These are phyloP conservation scores for Thalassia testudinum DNA, from an alignment of 116 monocot genomes.

Conservation along the genomic window DNA sequence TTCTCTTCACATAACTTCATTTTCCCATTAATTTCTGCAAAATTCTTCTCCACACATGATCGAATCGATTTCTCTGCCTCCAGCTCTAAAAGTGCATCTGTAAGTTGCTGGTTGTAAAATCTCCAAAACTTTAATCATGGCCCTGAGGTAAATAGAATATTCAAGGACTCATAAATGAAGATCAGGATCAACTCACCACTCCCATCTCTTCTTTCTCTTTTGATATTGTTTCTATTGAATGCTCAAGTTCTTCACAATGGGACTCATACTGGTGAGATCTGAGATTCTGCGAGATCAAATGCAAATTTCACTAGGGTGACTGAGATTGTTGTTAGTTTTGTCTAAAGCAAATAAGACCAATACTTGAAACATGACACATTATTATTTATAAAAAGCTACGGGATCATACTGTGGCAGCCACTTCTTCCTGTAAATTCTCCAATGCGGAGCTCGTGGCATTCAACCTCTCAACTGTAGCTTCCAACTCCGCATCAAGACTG, in stretches of 20 bases:
- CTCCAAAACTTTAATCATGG: too few species aligned
- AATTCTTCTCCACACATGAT: constrained; percentile 34
- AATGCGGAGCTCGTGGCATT: constrained; percentile 32
- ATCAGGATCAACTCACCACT: constrained; percentile 56
- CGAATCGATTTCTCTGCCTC: constrained; percentile 61
- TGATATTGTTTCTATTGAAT: constrained; percentile 28
- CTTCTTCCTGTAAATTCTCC: constrained; percentile 33
- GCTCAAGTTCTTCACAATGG: constrained; percentile 19
- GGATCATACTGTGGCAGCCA: constrained; percentile 23
- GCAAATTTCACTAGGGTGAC: too few species aligned
- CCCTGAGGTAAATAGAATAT: too few species aligned
- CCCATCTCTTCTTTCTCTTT: constrained; percentile 81
- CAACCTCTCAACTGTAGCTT: constrained; percentile 29
- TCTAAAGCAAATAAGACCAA: too few species aligned
- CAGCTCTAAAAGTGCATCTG: constrained; percentile 66
- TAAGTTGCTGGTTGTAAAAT: constrained; percentile 49
- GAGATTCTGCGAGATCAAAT: constrained; percentile 27
- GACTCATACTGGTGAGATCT: constrained; percentile 37
- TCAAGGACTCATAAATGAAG: too few species aligned
- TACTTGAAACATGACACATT: too few species aligned
- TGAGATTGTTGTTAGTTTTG: too few species aligned
- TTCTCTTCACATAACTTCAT: constrained; percentile 24
- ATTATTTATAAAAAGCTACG: too few species aligned
- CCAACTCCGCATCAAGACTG: constrained; percentile 30
- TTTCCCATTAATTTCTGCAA: constrained; percentile 24